Evolutionary conservation across 805 yeast genomes (phyloP), one percentile per base, ranked within the genome.

Genomic region (Geotrichum ghanense): DNA sequence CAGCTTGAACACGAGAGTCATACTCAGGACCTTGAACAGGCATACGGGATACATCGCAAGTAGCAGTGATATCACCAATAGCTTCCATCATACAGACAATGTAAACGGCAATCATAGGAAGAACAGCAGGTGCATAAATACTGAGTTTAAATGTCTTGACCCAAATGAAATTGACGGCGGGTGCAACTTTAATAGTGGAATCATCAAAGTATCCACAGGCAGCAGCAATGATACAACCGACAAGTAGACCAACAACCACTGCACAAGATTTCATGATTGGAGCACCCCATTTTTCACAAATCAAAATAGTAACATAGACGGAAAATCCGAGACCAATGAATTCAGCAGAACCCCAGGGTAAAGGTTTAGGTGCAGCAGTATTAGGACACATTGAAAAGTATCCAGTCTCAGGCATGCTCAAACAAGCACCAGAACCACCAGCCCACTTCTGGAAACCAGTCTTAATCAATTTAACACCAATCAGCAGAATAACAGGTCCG

Each of bases 251-350:
- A 35, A 81, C 67, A 54, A 88, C 84, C 45, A 88, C 95, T 1
- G 96, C 92, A 73, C 95, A 87, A 1, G 95, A 83, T 61, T 83
- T 86, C 92, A 88, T 83, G 58, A 88, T 83, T 47, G 97, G 97
- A 19, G 96, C 78, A 22, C 97, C 97, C 74, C 83, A 88, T 61
- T 78, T 78, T 64, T 89, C 96, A 57, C 83, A 75, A 25, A 86
- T 47, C 48, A 88, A 72, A 57, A 89, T 86, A 3, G 85, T 69
- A 23, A 77, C 72, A 58, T 76, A 84, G 10, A 87, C 95, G 27
- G 81, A 66, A 71, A 88, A 87, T 3, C 96, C 96, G 25, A 88
- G 72, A 42, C 96, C 97, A 53, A 89, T 66, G 58, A 81, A 88
- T 58, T 81, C 75, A 10, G 95, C 95, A n/a, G 90, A 78, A 3